These are phyloP conservation scores for Schizochytrium sp. DNA, from an alignment of 108 stramenopile species.

Conservation along the genomic window DNA sequence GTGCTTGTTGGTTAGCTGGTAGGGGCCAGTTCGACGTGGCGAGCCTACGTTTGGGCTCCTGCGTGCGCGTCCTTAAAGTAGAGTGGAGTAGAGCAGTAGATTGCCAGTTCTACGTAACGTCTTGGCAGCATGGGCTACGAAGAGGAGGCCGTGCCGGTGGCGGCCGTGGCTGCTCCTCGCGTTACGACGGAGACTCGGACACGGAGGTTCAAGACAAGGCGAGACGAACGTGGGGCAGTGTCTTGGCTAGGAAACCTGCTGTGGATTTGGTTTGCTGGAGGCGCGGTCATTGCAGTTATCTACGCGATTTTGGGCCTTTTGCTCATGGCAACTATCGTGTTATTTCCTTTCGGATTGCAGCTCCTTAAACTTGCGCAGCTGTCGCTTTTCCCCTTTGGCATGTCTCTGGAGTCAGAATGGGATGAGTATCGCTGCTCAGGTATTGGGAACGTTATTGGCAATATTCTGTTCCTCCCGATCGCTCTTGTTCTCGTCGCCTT, in stretches of 20 bases:
- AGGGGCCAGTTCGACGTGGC: no score
- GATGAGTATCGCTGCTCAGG: conserved; percentile 5
- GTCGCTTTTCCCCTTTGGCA: conserved; percentile 50
- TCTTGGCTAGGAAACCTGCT: conserved; percentile 39
- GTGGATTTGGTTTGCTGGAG: conserved; percentile 60
- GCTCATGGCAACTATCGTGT: conserved; percentile 40
- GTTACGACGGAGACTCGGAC: background rate
- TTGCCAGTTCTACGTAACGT: no score
- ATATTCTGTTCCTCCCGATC: conserved; percentile 50
- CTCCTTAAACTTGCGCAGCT: conserved; percentile 27
- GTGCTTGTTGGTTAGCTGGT: no score
- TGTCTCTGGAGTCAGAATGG: conserved; percentile 42
- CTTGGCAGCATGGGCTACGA: no score
- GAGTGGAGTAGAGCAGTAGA: no score
- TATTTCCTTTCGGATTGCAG: conserved; percentile 47
- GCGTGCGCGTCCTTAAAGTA: no score
- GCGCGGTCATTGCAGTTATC: conserved; percentile 32
- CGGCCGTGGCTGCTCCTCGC: background rate
- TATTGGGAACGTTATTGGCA: background rate
- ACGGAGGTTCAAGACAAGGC: background rate
- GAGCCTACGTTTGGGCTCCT: no score
- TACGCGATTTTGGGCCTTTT: conserved; percentile 28
- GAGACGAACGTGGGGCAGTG: conserved; percentile 39
- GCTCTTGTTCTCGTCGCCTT: background rate
- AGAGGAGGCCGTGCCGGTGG: conserved; percentile 17